These are phyloP conservation scores for Zopfia rhizophila DNA, from an alignment of 2,329 filamentous ascomycete genomes.

Conservation along the genomic window DNA sequence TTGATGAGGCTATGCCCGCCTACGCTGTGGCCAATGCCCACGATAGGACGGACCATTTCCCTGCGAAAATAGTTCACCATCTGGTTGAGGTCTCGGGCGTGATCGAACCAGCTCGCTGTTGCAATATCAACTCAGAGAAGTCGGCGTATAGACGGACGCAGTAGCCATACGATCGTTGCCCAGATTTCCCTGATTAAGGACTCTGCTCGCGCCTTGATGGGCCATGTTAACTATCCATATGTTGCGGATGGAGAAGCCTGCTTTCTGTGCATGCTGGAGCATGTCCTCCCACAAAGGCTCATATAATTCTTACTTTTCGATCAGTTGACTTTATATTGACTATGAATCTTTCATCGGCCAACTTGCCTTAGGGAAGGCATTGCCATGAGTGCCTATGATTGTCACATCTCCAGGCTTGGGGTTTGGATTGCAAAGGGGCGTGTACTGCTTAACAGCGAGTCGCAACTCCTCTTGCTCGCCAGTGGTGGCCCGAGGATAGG, in stretches of 20 bases:
- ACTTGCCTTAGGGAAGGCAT: not conserved
- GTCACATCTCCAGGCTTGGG: not conserved
- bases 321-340: constrained; percentile 61
- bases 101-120: not conserved
- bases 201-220: not conserved
- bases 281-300: constrained; percentile 1
- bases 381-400: not conserved
- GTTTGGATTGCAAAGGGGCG: not conserved
- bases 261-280: not conserved
- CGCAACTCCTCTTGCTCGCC: constrained; percentile 39
- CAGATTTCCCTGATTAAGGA: not conserved
- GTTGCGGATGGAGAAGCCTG: constrained; percentile 72
- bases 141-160: not conserved
- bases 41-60: not conserved
- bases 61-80: constrained; percentile 1
- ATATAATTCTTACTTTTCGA: constrained; percentile 8
- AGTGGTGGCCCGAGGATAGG: not conserved
- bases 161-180: constrained; percentile 16
- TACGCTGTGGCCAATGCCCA: not conserved
- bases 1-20: no score
- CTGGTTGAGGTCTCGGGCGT: not conserved
- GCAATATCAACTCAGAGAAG: no score
- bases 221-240: not conserved
- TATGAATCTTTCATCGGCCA: no score
- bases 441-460: not conserved